Conservation (phyloP, 345 rosid species). For the Corymbia maculata region DNA sequence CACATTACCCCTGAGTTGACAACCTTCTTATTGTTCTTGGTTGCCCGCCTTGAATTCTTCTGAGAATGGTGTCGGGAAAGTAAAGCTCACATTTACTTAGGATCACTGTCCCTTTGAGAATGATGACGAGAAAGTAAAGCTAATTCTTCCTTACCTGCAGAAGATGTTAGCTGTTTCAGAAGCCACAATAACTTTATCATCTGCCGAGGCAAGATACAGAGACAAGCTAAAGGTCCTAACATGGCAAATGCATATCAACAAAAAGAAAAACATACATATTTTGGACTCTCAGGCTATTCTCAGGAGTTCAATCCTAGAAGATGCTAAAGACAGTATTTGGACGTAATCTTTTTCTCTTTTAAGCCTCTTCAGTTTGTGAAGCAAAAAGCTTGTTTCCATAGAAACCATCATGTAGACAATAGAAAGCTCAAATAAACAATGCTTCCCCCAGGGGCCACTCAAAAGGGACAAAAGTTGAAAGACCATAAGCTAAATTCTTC, state of each 20-base stretch:
- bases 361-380: neutral
- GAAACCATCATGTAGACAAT: neutral
- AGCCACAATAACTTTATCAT: neutral
- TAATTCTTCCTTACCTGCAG: neutral
- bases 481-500: neutral
- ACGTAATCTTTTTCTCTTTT: neutral
- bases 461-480: neutral
- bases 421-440: neutral
- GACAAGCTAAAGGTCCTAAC: neutral
- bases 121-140: neutral
- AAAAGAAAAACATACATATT: neutral
- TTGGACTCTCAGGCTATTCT: neutral
- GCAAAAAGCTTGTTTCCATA: neutral
- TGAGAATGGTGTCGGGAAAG: neutral
- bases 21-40: neutral
- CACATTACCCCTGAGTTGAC: neutral
- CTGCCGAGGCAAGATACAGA: neutral
- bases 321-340: neutral
- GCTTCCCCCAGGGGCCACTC: neutral
- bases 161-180: neutral
- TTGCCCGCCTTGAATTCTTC: neutral
- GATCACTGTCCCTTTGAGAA: neutral
- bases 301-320: neutral
- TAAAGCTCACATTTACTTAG: neutral
- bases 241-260: neutral